Percentiles rank a stretch among this genome's conserved stretches.
Evolutionary conservation across 257 asterid genomes (phyloP).

Genomic region (Solanum tarapatanum): DNA sequence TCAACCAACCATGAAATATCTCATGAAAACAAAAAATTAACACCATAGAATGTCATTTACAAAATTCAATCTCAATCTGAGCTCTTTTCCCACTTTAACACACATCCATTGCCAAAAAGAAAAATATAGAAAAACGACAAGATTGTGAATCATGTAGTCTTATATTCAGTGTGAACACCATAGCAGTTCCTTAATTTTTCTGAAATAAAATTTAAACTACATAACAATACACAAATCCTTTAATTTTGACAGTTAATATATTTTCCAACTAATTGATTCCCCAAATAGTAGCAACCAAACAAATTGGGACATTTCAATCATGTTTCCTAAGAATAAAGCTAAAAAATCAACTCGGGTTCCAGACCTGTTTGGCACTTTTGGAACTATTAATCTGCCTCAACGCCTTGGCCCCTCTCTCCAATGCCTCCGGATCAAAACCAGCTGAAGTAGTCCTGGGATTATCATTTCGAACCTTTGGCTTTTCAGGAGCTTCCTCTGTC

Average conservation of each 20-base stretch:
- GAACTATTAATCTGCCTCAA: conserved; percentile 36
- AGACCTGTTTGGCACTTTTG: conserved; percentile 52
- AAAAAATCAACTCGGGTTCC: background rate
- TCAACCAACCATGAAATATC: background rate
- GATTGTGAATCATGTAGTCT: background rate
- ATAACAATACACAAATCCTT: background rate
- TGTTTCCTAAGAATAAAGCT: background rate
- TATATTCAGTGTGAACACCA: background rate
- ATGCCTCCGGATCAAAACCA: conserved; percentile 81
- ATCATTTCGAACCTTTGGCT: conserved; percentile 47
- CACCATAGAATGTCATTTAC: background rate
- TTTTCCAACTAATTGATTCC: background rate
- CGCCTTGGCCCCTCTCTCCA: conserved; percentile 67
- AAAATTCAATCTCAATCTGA: background rate
- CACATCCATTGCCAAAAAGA: background rate
- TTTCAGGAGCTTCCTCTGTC: conserved; percentile 12
- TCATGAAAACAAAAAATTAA: background rate
- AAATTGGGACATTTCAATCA: background rate
- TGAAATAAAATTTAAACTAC: background rate
- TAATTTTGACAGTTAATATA: background rate
- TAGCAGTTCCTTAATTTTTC: background rate
- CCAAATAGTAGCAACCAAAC: background rate
- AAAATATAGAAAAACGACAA: background rate
- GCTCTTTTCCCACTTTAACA: background rate
- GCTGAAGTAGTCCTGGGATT: conserved; percentile 74